Base-by-base conservation (phyloP, 2,329 filamentous ascomycete species). In the Ceratocystiopsis brevicomis region DNA sequence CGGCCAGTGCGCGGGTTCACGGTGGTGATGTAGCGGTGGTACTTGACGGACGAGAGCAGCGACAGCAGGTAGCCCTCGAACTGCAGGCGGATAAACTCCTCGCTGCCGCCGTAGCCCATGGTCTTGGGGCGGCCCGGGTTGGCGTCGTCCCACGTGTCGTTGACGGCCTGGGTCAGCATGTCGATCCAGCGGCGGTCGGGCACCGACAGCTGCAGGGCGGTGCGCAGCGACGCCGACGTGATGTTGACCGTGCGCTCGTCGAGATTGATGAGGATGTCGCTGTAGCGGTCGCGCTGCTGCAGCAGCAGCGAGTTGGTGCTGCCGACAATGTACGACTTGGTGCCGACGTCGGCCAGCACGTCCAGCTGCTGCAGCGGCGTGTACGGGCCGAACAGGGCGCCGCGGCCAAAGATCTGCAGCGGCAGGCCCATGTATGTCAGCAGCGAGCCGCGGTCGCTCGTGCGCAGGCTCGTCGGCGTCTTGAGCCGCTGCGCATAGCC, bases 111-210 rank as follows among this genome's bases (percentile, higher is more conserved):
- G 55, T 95, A 98, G 30, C 87, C 87, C 67, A 95, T 79, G 2
- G 85, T 93, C 54, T 86, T 95, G n/a, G 90, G 90, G 40, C 83
- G 72, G 48, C 76, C 75, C 0, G 90, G 90, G 54, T 96, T 88
- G 5, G 76, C 67, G 37, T 94, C 85, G 56, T 98, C 90, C 90
- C 90, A 98, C 0, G 90, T 95, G 50, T 96, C 86, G 53, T 90
- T 83, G 18, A 98, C 84, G 36, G 86, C 82, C 53, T 94, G 84
- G 0, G 86, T 92, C 43, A 98, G 71, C 53, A 86, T 87, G 61
- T 98, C 90, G 52, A 98, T 95, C 88, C 90, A 98, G 45, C 90
- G 73, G 46, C 90, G 74, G 56, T 98, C 90, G 1, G 90, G 81
- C 11, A 78, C 78, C 0, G 90, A 90, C 3, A 98, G 73, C 1